Evolutionary conservation across 306 rosid genomes (phyloP), one percentile per base, ranked within the genome.

Genomic region (Erythrophleum fordii): DNA sequence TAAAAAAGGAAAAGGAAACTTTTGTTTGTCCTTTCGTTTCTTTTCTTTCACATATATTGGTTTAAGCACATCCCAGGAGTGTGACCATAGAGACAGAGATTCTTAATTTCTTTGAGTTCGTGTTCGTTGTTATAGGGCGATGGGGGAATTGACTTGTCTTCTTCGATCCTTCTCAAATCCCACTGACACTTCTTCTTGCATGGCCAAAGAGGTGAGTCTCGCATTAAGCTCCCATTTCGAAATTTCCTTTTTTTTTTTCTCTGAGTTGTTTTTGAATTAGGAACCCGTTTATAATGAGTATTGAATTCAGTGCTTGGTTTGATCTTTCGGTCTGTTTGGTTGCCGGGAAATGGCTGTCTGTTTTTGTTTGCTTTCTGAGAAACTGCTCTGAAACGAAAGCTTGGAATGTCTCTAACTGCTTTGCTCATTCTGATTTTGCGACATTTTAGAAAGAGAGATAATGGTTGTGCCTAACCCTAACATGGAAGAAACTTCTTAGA

Each of bases 61-160:
- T n/a, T 39, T 34, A 0, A 9, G 26, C 42, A 9, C 20, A 62
- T 5, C 3, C 16, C 2, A 42, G 73, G 13, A 69, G 22, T 5
- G 53, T 42, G 73, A 0, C 52, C n/a, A 18, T 16, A 10, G 18
- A 66, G 9, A 4, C 0, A 37, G 72, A 9, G 29, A 66, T 20
- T 37, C 16, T 66, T 16, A 44, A 11, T 64, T 17, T 17, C 46
- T 66, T 37, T 65, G 28, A 18, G 48, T 37, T 37, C 5, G 52
- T 67, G 73, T 39, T 67, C 73, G 14, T 41, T 34, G 18, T 67
- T 22, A 11, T 2, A 11, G 52, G 9, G 11, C 28, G 0, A 95
- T 93, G 96, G 90, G 53, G 37, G 98, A 95, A 72, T 82, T 91
- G 1, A 73, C 90, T 31, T 90, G 83, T 67, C 90, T 95, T 25